Evolutionary conservation across 1,139 yeast genomes (phyloP), one percentile per base, ranked within the genome.

Genomic region (Hanseniaspora uvarum): DNA sequence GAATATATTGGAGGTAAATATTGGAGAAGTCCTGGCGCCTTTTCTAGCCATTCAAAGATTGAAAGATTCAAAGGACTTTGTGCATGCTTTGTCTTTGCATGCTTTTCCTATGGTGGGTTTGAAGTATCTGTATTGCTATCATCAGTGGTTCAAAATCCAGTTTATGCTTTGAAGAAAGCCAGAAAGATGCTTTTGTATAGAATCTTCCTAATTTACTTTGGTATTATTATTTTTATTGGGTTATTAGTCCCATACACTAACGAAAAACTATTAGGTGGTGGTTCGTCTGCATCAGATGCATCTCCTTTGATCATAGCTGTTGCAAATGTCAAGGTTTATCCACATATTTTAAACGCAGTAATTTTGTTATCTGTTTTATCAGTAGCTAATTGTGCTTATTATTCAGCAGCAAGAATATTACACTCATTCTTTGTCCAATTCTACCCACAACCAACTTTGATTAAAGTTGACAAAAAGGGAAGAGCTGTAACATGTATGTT

Each of bases 81-180:
- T 62, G 72, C 85, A 5, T 85, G 81, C 23, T 84, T 87, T 62
- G 85, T 86, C 53, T 77, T 83, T 30, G 88, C 94, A 6, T 87
- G 94, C 8, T 86, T 85, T 66, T 79, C 94, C 7, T 82, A 84
- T 62, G 86, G 87, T 46, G 94, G 94, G 58, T 78, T 84, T 47
- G 94, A 85, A 68, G 45, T 26, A n/a, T 43, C 48, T 56, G 95
- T 94, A 53, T 73, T 89, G 61, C 89, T 95, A 31, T 94, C 95
- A 39, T 88, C 95, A 28, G 96, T 89, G 69, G 83, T 94, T 54
- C 73, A 76, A 50, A 84, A 86, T 69, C 96, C 96, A 58, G 73
- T 83, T 64, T 78, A 77, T 63, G 71, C 86, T 18, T 74, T 85
- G 55, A 89, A 92, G 12, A 50, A 44, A 16, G 53, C 48, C n/a